These are phyloP conservation scores for Physcomitrium patens DNA, from an alignment of 225 moss, liverwort and hornwort genomes.

Conservation along the genomic window DNA sequence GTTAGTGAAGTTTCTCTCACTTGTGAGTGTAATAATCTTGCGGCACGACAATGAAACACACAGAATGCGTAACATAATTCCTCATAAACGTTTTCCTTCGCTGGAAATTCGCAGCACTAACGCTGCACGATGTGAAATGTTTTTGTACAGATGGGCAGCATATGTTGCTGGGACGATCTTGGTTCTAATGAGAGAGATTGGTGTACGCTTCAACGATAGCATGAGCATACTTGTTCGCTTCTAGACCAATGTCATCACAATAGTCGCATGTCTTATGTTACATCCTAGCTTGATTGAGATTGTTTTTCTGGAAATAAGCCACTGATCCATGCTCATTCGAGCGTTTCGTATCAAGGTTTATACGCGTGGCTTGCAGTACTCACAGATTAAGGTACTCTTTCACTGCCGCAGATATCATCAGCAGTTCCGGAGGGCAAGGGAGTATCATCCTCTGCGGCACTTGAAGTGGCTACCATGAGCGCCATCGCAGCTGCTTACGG, in stretches of 20 bases:
- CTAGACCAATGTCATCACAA: neutral
- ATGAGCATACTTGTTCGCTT: slow-evolving; percentile 75
- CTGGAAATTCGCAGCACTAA: too few relatives aligned
- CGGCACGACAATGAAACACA: too few relatives aligned
- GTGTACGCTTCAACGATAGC: slow-evolving; percentile 68
- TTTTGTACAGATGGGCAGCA: slow-evolving; percentile 71
- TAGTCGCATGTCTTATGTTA: neutral
- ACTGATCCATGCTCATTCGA: too few relatives aligned
- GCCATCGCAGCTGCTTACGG: slow-evolving; percentile 77
- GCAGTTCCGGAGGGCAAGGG: slow-evolving; percentile 94
- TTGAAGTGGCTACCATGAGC: slow-evolving; percentile 94
- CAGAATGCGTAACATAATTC: too few relatives aligned
- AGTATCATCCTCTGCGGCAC: slow-evolving; percentile 87
- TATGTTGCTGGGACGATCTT: slow-evolving; percentile 81
- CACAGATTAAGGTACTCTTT: too few relatives aligned
- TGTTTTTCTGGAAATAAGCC: neutral
- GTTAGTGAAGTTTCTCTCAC: too few relatives aligned
- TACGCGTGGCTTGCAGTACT: too few relatives aligned
- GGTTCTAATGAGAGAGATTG: slow-evolving; percentile 76
- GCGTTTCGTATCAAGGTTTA: too few relatives aligned
- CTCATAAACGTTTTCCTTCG: too few relatives aligned
- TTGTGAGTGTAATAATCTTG: too few relatives aligned
- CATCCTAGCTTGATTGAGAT: slow-evolving; percentile 3
- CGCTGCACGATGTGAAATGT: too few relatives aligned
- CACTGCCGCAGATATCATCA: slow-evolving; percentile 56